Base-by-base conservation (phyloP, 768 basidiomycete genomes). In the Cystoderma amianthinum region DNA sequence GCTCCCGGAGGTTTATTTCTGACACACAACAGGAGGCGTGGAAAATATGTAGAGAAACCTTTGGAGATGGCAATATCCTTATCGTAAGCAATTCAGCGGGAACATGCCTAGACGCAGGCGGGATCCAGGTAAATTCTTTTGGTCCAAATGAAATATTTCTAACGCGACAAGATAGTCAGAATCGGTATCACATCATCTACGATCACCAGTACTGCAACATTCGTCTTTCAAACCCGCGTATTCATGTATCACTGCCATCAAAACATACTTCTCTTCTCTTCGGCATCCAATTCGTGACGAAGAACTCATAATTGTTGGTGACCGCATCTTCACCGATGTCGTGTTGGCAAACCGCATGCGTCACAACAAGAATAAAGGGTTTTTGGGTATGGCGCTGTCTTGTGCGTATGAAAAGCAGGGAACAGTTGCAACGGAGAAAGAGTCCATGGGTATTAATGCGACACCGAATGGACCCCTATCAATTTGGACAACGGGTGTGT, bases 71-170 rank as follows among this genome's bases (percentile, higher is more conserved):
- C 1, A 85, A 90, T 45, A 76, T 99, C 4, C 65, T 99, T 46
- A 78, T 98, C 35, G 94, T 98, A 23, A 91, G 88, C 59, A 99
- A 99, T 57, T 93, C 94, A 15, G 91, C 91, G 0, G 94, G 95
- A 1, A 86, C 89, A 18, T 73, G 67, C 43, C 71, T 80, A 42
- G 89, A 90, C 48, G 67, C 82, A 0, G 85, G 82, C 15, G 79
- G 79, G 11, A 74, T 97, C 34, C 87, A 93, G 62, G 94, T 90
- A 48, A 50, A 74, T 68, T 28, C 45, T 16, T 23, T 19, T 42
- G 23, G 15, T 20, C 32, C 20, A 44, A 17, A 33, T 37, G 36
- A 6, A 38, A 22, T 18, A 24, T 32, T 40, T 15, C 15, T 15
- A 30, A 28, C 19, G 15, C 35, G 19, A 36, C 41, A 13, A n/a